Conservation (phyloP, 2,329 filamentous ascomycete species). For the Calonectria crousiana region DNA sequence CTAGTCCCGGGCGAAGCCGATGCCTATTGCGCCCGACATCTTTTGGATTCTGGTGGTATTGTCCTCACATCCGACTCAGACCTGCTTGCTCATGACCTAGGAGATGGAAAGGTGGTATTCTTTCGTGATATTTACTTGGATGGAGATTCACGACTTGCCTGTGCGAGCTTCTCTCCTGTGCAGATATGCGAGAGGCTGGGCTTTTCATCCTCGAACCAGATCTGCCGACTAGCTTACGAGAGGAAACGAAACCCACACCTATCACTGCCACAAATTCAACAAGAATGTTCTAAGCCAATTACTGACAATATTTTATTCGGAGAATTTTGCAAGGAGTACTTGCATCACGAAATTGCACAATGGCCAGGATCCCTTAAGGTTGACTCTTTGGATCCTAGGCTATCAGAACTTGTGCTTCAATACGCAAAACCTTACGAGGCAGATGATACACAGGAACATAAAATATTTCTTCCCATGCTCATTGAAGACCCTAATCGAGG, state of each 20-base stretch:
- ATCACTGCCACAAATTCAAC: slow-evolving; percentile 46
- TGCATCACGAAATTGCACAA: slow-evolving; percentile 35
- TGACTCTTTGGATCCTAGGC: slow-evolving; percentile 50
- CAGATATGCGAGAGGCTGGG: slow-evolving; percentile 58
- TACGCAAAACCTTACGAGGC: slow-evolving; percentile 29
- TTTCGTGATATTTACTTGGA: slow-evolving; percentile 71
- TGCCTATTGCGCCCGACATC: slow-evolving; percentile 77
- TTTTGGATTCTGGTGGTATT: slow-evolving; percentile 64
- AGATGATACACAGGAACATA: slow-evolving; percentile 37
- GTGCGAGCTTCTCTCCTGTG: slow-evolving; percentile 47
- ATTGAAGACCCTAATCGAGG: slow-evolving; percentile 67
- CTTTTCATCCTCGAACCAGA: slow-evolving; percentile 46
- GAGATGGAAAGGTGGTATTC: slow-evolving; percentile 74
- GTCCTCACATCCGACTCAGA: slow-evolving; percentile 91
- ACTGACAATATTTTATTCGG: slow-evolving; percentile 40
- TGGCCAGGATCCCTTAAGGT: slow-evolving; percentile 36
- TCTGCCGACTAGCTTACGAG: slow-evolving; percentile 53
- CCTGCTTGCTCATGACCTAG: slow-evolving; percentile 80
- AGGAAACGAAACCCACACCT: slow-evolving; percentile 43
- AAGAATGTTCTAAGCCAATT: slow-evolving; percentile 40
- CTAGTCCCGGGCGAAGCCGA: slow-evolving; percentile 91
- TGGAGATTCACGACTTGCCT: slow-evolving; percentile 39
- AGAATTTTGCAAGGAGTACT: slow-evolving; percentile 50
- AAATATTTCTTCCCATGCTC: slow-evolving; percentile 75
- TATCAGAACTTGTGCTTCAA: slow-evolving; percentile 55